Base-by-base conservation (phyloP, 2,329 filamentous ascomycete species). In the Calonectria crousiana region DNA sequence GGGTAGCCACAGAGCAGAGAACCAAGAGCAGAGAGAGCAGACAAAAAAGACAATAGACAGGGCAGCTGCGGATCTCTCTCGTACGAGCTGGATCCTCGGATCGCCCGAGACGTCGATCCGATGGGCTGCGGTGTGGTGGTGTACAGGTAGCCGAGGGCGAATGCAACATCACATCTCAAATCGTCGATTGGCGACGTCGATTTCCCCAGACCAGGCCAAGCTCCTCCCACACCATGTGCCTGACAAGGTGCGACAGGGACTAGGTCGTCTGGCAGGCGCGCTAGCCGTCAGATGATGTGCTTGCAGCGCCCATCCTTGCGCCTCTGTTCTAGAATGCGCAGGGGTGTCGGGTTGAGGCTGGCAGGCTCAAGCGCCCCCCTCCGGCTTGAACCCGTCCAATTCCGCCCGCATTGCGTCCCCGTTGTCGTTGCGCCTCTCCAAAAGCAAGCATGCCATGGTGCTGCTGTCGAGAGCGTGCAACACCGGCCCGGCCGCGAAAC, bases 231-330 rank as follows among this genome's bases (percentile, higher is more conserved):
- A 20, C 53, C 41, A 73, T 73, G 71, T 73, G 71, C 71, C 71
- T 73, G 67, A 70, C 71, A 23, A 49, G 66, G 72, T 53, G 65
- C 66, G 72, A 69, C 77, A 72, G 73, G 69, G 69, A 72, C 73
- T 41, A 69, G 69, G 62, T 23, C 67, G 51, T 26, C 52, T 66
- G 41, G 47, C 23, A 58, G 53, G 36, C 62, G 53, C 58, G 62
- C 71, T 68, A 62, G 38, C 68, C 53, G 72, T 69, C 70, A 52
- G 71, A 76, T 77, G 76, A 75, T 67, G 62, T 69, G 66, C 71
- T 72, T 72, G 70, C 74, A 67, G 38, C 58, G 52, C 62, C 53
- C 56, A 67, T 44, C 49, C 70, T 32, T 62, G 69, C 51, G 51
- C 52, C 41, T 20, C 34, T n/a, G 28, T 73, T 71, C 62, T 71